Base-by-base conservation (phyloP, 768 basidiomycete genomes). In the Panellus pusillus region DNA sequence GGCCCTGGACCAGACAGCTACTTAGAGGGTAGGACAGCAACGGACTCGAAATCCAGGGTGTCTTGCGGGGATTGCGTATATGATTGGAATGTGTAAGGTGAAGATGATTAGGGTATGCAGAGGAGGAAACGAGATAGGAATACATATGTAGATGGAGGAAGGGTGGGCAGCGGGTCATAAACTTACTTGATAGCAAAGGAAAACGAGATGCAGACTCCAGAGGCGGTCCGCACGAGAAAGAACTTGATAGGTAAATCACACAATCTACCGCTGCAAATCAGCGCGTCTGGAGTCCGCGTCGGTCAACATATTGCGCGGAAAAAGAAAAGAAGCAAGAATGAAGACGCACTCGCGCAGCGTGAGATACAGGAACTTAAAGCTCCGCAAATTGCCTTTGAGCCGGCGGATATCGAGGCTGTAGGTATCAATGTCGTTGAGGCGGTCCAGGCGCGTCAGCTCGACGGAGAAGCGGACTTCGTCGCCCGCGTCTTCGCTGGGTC, bases 391-490 rank as follows among this genome's bases (percentile, higher is more conserved):
- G 27, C 97, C 97, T 70, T 96, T 94, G 65, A 98, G 68, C n/a
- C n/a, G n/a, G n/a, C n/a, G n/a, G n/a, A n/a, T n/a, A n/a, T n/a
- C n/a, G n/a, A n/a, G n/a, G n/a, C 60, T 97, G 74, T 64, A 95
- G 83, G 98, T 87, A 72, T 98, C 95, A 63, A 98, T 91, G 66
- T 92, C 91, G 61, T 87, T 91, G 63, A 98, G 78, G 57, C 93
- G 83, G 69, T 92, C 89, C 63, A 99, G 78, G 63, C 90, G 76
- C 43, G 96, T 98, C 58, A 99, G 72, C 75, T 99, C 97, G 57
- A 98, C 89, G 12, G 86, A 91, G 77, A 98, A 98, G 61, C 91
- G 84, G 61, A 99, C 93, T 83, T 98, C 97, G 63, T 96, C 96
- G 28, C 93, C 93, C n/a, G 83, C 82, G 65, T 98, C 97, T 61